phyloP scores from a whole-genome alignment of 2,329 filamentous ascomycete species.

The Neurospora sp. region DNA sequence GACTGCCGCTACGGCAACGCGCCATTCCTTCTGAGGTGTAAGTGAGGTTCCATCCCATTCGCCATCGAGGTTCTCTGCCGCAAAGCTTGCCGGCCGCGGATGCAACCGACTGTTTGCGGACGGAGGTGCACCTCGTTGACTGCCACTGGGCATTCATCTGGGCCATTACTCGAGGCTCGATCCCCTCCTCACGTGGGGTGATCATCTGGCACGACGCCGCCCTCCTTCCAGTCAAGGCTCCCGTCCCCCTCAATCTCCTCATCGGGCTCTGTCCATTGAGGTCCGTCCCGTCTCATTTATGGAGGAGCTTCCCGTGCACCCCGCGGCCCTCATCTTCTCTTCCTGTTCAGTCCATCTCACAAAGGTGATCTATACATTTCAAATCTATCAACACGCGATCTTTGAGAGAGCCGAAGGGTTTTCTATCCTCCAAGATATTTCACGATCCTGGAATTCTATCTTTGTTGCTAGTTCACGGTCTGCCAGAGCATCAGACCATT shows the following conservation, averaged over 20 bases:
- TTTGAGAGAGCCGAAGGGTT: background rate
- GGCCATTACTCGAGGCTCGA: background rate
- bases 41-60: background rate
- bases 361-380: background rate
- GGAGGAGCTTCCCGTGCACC: background rate
- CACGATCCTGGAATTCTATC: background rate
- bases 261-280: background rate
- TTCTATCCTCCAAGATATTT: background rate
- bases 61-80: background rate
- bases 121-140: conserved; percentile 6
- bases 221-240: background rate
- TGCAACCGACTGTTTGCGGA: background rate
- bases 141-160: background rate
- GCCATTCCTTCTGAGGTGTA: background rate
- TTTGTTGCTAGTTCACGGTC: background rate
- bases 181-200: conserved; percentile 9
- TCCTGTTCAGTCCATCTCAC: background rate
- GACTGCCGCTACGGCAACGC: background rate
- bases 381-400: background rate
- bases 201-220: background rate
- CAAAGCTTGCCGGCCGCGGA: background rate
- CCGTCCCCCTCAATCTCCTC: background rate
- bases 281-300: background rate
- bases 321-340: background rate
- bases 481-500: background rate